Evolutionary conservation across 2,329 filamentous ascomycete genomes (phyloP).

Genomic region (Talaromyces sp.): DNA sequence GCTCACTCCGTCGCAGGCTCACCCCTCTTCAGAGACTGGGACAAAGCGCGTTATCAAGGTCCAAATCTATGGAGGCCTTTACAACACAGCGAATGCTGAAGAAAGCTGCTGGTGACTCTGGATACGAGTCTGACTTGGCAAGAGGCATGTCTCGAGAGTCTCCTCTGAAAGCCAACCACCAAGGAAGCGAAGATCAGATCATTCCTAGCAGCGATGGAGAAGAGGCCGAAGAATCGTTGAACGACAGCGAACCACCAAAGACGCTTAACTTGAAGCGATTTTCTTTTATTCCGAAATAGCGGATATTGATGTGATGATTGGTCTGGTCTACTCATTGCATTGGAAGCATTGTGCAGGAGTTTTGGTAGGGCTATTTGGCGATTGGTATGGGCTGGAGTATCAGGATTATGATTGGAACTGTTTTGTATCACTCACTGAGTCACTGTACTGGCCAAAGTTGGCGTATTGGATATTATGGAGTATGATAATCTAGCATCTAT

Average conservation of each 20-base stretch:
- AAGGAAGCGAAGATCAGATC: slow-evolving; percentile 55
- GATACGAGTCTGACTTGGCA: slow-evolving; percentile 23
- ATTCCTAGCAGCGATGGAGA: slow-evolving; percentile 53
- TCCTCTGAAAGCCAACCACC: slow-evolving; percentile 13
- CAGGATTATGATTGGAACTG: background rate
- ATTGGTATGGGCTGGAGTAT: slow-evolving; percentile 2
- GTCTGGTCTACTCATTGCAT: background rate
- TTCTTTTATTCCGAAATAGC: slow-evolving; percentile 33
- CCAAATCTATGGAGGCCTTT: slow-evolving; percentile 36
- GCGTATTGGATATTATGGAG: background rate
- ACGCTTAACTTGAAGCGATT: slow-evolving; percentile 39
- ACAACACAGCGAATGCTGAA: slow-evolving; percentile 22
- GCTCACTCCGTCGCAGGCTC: slow-evolving; percentile 27
- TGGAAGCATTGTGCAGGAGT: slow-evolving; percentile 21
- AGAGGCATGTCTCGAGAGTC: background rate
- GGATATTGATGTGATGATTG: slow-evolving; percentile 5
- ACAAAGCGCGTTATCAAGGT: slow-evolving; percentile 40
- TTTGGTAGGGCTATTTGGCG: slow-evolving; percentile 4
- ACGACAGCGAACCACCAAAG: slow-evolving; percentile 19
- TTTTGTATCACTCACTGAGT: too few species aligned
- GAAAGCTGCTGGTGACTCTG: slow-evolving; percentile 19
- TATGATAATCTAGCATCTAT: background rate
- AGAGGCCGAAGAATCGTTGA: slow-evolving; percentile 31
- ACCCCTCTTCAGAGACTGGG: slow-evolving; percentile 45
- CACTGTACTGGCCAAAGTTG: background rate